These are phyloP conservation scores for maize (Zea mays) DNA, from an alignment of 176 grass and related monocot genomes.

Conservation along the genomic window Zm-B73-REFERENCE-NAM-5.0 NC_050101.1:9900501-9901000, in stretches of 20 bases:
- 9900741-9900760: constrained; percentile 30
- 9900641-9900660: not conserved
- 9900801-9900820: constrained; percentile 25
- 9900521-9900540: constrained; percentile 33
- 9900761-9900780: constrained; percentile 17
- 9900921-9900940: constrained; percentile 75
- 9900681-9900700: not conserved
- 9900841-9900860: constrained; percentile 25
- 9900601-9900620: not conserved
- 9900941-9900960: constrained; percentile 88
- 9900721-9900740: constrained; percentile 16
- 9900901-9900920: constrained; percentile 77
- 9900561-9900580: constrained; percentile 17
- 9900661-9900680: constrained; percentile 4
- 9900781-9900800: not conserved
- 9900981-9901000: constrained; percentile 75
- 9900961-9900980: constrained; percentile 94
- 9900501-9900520: constrained; percentile 78
- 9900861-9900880: constrained; percentile 62
- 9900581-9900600: constrained; percentile 20
- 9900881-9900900: constrained; percentile 93
- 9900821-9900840: constrained; percentile 26
- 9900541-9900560: constrained; percentile 28
- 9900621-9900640: constrained; percentile 10
- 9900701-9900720: constrained; percentile 14